Percentiles rank a stretch among this genome's conserved stretches.
phyloP scores from a whole-genome alignment of 2,329 filamentous ascomycete species.

The Ophiocordyceps polyrhachis-furcata region DNA sequence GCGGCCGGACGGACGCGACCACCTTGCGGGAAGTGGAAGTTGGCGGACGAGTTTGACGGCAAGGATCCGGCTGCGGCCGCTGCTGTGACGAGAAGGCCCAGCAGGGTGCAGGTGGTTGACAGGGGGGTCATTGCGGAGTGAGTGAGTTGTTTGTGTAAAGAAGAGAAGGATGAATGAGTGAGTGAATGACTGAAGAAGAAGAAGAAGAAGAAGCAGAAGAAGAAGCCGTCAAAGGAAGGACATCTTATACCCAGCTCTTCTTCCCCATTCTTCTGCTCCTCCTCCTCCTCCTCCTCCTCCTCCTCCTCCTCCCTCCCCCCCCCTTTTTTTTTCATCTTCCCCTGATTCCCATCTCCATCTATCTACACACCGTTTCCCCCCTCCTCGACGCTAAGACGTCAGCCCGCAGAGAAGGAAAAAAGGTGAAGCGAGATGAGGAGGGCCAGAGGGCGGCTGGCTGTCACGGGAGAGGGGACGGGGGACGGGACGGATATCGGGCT shows the following conservation, averaged over 20 bases:
- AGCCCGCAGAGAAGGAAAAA: background rate
- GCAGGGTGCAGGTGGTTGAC: background rate
- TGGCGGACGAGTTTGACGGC: background rate
- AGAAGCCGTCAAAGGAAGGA: background rate
- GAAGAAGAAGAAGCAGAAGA: background rate
- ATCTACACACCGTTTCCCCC: too few species aligned
- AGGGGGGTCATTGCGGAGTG: background rate
- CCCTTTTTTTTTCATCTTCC: too few species aligned
- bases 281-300: too few species aligned
- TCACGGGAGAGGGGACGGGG: too few species aligned
- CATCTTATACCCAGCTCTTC: background rate
- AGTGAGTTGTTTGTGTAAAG: background rate
- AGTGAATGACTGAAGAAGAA: background rate
- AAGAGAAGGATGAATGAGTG: background rate
- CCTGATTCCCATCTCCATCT: too few species aligned
- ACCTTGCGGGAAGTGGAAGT: background rate
- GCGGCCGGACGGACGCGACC: background rate
- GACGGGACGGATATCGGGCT: background rate
- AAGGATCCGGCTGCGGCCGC: background rate
- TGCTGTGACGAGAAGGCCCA: background rate
- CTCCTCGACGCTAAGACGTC: too few species aligned
- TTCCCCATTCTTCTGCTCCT: too few species aligned
- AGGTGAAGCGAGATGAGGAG: background rate
- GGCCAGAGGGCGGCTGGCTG: background rate
- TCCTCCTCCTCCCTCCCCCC: too few species aligned